These are phyloP conservation scores for Rhamnella rubrinervis DNA, from an alignment of 331 rosid species.

Conservation along the genomic window DNA sequence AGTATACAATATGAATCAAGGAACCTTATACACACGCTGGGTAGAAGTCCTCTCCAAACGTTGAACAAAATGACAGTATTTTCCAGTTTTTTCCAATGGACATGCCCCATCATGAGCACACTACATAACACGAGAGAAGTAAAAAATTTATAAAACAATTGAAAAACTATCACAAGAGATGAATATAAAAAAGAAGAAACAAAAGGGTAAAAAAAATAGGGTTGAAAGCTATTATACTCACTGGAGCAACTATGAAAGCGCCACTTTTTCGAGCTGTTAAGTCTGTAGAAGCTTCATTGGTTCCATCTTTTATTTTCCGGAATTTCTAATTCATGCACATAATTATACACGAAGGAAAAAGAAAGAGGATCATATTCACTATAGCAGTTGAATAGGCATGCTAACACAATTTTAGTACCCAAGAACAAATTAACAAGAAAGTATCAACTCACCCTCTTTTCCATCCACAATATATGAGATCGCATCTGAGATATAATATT, in stretches of 20 bases:
- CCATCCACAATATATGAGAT: conserved; percentile 93
- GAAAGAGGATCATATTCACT: background rate
- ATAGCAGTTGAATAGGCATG: background rate
- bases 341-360: conserved; percentile 18
- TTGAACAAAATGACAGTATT: conserved; percentile 93
- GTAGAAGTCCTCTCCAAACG: conserved; percentile 90
- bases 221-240: conserved; percentile 42
- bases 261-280: conserved; percentile 55
- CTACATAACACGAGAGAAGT: conserved; percentile 35
- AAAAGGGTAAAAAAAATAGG: background rate
- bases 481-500: conserved; percentile 91
- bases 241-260: conserved; percentile 88
- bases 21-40: conserved; percentile 86
- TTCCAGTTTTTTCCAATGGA: conserved; percentile 66
- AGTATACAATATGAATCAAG: conserved; percentile 22
- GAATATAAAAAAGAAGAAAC: background rate
- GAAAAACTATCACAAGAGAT: background rate
- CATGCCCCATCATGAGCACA: conserved; percentile 95
- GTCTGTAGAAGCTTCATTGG: conserved; percentile 53
- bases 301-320: conserved; percentile 49
- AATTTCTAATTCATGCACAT: conserved; percentile 43
- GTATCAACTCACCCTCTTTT: conserved; percentile 56
- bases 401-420: conserved; percentile 1
- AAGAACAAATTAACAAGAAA: background rate
- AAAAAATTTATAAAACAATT: background rate